Base-by-base conservation (phyloP, 2,329 filamentous ascomycete genomes). In the Sordariomycetes sp. region DNA sequence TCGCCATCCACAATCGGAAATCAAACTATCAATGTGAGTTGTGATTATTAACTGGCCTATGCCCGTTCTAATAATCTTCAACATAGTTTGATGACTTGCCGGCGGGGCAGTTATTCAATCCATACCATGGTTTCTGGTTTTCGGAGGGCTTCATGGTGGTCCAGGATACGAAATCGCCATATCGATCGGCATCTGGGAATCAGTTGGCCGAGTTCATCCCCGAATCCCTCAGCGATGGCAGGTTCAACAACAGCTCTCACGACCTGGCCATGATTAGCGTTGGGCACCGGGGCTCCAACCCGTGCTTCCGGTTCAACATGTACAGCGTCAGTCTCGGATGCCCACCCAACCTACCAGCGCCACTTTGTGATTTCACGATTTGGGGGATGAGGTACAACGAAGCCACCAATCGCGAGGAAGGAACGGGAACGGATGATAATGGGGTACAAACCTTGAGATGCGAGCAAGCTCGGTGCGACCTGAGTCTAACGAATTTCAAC, bases 251-350 rank as follows among this genome's bases (percentile, higher is more conserved):
- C 12, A 45, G 15, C 13, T 45, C 62, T 12, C 45, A 50, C n/a
- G 54, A 52, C 45, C 28, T 50, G 39, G 64, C 64, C 3, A 64
- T 67, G 50, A 61, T 68, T 24, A 64, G 65, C 5, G 45, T 66
- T 20, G 63, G 59, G 3, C 39, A 56, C 1, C 54, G 62, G 54
- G 59, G 59, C 6, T 52, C 53, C 10, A 65, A 64, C 35, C 51
- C 58, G 1, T 68, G 66, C 57, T 64, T 66, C 54, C 71, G 67
- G 10, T 74, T 74, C 55, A 61, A 65, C 54, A 70, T 74, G 57
- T 63, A 69, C 36, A 64, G 70, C 56, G 58, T 70, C 61, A 60
- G 64, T n/a, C 58, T 74, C 28, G 72, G 72, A 2, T 75, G 73
- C 60, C 65, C 70, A 54, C 70, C 70, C 1, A 34, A 35, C n/a